These are phyloP conservation scores for Polytrichum formosum DNA, from an alignment of 225 moss, liverwort and hornwort genomes.

Conservation along the genomic window DNA sequence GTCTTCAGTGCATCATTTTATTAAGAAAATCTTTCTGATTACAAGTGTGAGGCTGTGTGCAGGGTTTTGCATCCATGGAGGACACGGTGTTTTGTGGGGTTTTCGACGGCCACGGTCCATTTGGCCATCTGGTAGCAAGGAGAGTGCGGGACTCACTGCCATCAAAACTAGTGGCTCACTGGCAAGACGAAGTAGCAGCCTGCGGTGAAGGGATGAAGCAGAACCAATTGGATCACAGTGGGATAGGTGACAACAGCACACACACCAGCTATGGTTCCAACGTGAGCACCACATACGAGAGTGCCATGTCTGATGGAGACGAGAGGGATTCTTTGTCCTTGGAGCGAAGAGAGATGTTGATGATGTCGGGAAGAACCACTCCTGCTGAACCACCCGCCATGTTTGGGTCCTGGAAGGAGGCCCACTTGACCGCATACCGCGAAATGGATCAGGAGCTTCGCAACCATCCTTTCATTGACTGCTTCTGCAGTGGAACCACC, in stretches of 20 bases:
- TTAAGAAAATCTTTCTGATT: no score
- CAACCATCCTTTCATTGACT: constrained; percentile 46
- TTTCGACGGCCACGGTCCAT: constrained; percentile 55
- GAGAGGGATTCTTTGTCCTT: constrained; percentile 18
- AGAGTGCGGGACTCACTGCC: constrained; percentile 51
- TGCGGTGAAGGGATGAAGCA: constrained; percentile 28
- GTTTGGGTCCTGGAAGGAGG: constrained; percentile 49
- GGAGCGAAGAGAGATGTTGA: neutral
- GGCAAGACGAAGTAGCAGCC: constrained; percentile 28
- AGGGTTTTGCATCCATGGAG: constrained; percentile 41
- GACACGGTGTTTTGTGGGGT: constrained; percentile 53
- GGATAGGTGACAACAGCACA: constrained; percentile 30
- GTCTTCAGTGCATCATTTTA: no score
- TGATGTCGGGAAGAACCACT: neutral
- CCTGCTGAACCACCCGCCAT: constrained; percentile 26
- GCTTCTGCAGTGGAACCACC: constrained; percentile 55
- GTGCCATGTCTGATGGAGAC: constrained; percentile 50
- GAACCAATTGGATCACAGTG: constrained; percentile 2
- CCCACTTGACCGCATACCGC: constrained; percentile 44
- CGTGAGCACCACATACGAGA: constrained; percentile 53
- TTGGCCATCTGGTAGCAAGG: constrained; percentile 46
- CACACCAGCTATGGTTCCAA: constrained; percentile 53
- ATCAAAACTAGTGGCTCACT: constrained; percentile 38
- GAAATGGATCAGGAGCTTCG: constrained; percentile 47
- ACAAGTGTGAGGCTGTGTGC: constrained; percentile 2